Conservation (phyloP, 2,329 filamentous ascomycete genomes). For the Stachybotrys chartarum region DNA sequence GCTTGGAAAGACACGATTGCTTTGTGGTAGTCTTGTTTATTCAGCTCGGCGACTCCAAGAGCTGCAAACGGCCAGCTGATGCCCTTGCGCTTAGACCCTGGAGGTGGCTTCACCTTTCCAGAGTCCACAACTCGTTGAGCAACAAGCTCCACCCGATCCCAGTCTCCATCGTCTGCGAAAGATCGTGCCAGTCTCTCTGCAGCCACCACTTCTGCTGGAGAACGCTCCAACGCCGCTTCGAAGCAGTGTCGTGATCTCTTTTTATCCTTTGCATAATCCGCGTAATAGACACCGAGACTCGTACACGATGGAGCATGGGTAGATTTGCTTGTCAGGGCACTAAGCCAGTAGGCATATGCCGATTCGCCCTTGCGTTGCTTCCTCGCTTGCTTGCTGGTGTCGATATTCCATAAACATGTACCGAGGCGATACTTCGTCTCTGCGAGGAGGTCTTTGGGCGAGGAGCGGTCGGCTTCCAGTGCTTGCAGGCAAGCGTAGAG, state of each 20-base stretch:
- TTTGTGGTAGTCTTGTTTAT: conserved; percentile 83
- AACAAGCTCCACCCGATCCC: conserved; percentile 92
- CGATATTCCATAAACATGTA: conserved; percentile 77
- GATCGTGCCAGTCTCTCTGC: conserved; percentile 79
- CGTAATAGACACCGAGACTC: conserved; percentile 82
- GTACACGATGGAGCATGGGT: conserved; percentile 90
- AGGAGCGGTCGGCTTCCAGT: conserved; percentile 52
- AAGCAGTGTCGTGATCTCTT: conserved; percentile 86
- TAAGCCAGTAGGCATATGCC: conserved; percentile 77
- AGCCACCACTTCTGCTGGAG: conserved; percentile 74
- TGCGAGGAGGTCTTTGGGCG: conserved; percentile 63
- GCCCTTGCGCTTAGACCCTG: conserved; percentile 86
- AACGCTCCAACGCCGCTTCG: conserved; percentile 92
- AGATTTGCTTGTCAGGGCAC: conserved; percentile 76
- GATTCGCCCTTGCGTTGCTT: conserved; percentile 64
- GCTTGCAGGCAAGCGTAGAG: conserved; percentile 63
- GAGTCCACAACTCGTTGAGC: conserved; percentile 88
- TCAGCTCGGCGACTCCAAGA: conserved; percentile 87
- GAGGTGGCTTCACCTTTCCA: conserved; percentile 83
- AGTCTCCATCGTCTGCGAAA: conserved; percentile 87
- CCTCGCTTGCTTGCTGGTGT: conserved; percentile 65
- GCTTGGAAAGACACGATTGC: conserved; percentile 90
- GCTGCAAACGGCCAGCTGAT: conserved; percentile 96
- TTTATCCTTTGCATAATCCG: conserved; percentile 83
- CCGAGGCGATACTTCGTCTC: conserved; percentile 84